Evolutionary conservation across 2,329 filamentous ascomycete species (phyloP), one percentile per base, ranked within the genome.

Genomic region (Emericellopsis cladophorae): DNA sequence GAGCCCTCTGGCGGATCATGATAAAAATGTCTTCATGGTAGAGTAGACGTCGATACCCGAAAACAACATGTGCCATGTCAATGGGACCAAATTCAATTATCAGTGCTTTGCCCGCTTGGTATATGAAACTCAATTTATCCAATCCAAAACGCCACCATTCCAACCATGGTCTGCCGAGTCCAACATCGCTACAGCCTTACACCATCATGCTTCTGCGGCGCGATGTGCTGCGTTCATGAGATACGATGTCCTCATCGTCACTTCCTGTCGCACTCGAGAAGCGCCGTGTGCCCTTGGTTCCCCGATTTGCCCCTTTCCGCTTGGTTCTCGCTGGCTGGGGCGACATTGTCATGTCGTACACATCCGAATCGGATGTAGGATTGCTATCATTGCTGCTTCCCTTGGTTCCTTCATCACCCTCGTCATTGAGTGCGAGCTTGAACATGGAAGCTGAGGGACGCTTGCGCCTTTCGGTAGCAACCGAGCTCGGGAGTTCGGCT

Each of bases 201-300:
- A 76, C 54, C 72, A 78, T 75, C 70, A 76, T 77, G 53, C 72
- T 77, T 49, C 72, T 63, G 47, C 74, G 61, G 51, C 73, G 61
- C 43, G 65, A 63, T 29, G 52, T 61, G 42, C 51, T 49, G 22
- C 52, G 54, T 16, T 58, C 54, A 40, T 46, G 49, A 24, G 48
- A 44, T 40, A 55, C 48, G 15, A 49, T 44, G 23, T 32, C 34
- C 14, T 43, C 46, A 5, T 58, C 62, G 15, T 65, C 66, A 31
- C 57, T 55, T 7, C 58, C 56, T 4, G 57, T 46, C 10, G 60
- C 56, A 12, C 65, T 58, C 1, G 65, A 67, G 38, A 62, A 51
- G 38, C 66, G 55, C 37, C 65, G 55, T 3, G 60, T 53, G 3
- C 56, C 53, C 39, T 58, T 59, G 4, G 53, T 51, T 36, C 53